Percentiles rank a stretch among this genome's conserved stretches.
Evolutionary conservation across 2,329 filamentous ascomycete genomes (phyloP).

Genomic region (Parascedosporium putredinis): DNA sequence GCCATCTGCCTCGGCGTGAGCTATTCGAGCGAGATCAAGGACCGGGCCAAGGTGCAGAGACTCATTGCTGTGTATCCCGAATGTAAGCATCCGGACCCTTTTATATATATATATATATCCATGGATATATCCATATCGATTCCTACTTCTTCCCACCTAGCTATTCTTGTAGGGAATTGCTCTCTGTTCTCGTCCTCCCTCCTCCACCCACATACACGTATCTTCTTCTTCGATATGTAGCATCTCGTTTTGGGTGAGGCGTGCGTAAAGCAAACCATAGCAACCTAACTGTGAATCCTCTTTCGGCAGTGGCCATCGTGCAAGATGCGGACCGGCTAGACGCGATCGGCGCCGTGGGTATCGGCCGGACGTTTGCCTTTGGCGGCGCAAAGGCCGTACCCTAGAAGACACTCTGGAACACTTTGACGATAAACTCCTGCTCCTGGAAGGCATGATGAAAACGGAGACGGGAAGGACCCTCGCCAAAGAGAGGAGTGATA

Average conservation of each 20-base stretch:
- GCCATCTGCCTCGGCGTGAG: constrained; percentile 66
- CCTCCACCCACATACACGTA: too few species aligned
- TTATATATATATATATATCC: neutral
- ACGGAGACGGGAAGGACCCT: constrained; percentile 43
- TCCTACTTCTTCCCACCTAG: too few species aligned
- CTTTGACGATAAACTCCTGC: constrained; percentile 66
- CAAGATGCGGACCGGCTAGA: constrained; percentile 93
- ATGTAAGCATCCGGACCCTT: constrained; percentile 14
- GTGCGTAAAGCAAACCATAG: too few species aligned
- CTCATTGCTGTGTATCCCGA: constrained; percentile 62
- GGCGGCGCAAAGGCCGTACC: constrained; percentile 52
- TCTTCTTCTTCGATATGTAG: too few species aligned
- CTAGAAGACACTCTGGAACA: constrained; percentile 61
- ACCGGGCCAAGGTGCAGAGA: constrained; percentile 47
- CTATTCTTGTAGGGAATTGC: too few species aligned
- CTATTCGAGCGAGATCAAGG: constrained; percentile 61
- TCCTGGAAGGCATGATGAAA: constrained; percentile 55
- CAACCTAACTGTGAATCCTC: neutral
- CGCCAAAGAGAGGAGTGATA: constrained; percentile 41
- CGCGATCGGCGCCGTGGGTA: constrained; percentile 76
- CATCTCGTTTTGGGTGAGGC: too few species aligned
- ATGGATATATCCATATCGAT: too few species aligned
- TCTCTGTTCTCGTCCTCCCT: too few species aligned
- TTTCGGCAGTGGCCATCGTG: constrained; percentile 52
- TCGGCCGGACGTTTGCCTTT: constrained; percentile 56